Conservation (phyloP, 2,329 filamentous ascomycete species). For the Alternaria hordeiaustralica region DNA sequence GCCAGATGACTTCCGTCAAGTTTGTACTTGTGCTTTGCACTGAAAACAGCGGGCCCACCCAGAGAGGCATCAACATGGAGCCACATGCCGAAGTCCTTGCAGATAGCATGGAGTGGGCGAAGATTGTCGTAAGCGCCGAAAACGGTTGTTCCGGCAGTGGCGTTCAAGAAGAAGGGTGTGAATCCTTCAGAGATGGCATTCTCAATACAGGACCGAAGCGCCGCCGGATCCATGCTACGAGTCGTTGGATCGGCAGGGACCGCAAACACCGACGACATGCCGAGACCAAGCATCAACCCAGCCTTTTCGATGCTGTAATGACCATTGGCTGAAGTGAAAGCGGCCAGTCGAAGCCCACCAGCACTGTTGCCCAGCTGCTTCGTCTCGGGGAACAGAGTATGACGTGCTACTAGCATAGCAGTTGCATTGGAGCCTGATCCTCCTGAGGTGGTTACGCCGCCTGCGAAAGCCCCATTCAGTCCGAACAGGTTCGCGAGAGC, state of each 20-base stretch:
- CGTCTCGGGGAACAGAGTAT: background rate
- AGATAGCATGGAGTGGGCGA: background rate
- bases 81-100: background rate
- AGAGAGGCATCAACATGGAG: background rate
- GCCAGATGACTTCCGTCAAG: background rate
- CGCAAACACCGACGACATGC: background rate
- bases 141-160: background rate
- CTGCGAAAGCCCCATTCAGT: background rate
- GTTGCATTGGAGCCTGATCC: background rate
- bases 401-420: background rate
- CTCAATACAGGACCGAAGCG: background rate
- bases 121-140: background rate
- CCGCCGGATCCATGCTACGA: background rate
- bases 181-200: background rate
- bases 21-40: background rate
- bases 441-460: background rate
- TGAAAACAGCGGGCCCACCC: background rate
- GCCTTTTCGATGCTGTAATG: background rate
- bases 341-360: background rate
- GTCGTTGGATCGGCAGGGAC: background rate
- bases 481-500: background rate
- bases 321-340: background rate
- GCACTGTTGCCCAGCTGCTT: background rate
- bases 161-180: background rate
- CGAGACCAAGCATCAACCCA: background rate